Conservation (phyloP, 148 eudicot species). For the Vaccinium darrowii region DNA sequence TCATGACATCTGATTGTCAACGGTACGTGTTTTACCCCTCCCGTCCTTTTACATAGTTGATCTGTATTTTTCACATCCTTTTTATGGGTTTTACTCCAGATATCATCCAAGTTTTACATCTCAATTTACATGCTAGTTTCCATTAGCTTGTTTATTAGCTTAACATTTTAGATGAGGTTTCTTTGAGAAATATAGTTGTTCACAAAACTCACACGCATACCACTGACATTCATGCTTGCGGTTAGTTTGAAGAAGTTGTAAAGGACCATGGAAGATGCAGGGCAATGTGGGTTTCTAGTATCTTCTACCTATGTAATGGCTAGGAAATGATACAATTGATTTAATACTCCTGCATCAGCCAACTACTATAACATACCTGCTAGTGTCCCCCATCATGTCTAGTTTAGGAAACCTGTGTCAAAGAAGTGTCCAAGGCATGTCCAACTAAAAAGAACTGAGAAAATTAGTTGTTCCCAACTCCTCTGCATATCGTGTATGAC, state of each 20-base stretch:
- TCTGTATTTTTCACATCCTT: conserved; percentile 10
- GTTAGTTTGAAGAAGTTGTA: neutral
- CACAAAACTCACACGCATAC: neutral
- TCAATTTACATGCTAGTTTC: neutral
- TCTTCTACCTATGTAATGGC: neutral
- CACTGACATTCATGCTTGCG: neutral
- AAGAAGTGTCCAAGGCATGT: neutral
- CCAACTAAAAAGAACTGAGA: neutral
- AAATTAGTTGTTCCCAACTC: neutral
- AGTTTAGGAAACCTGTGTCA: neutral
- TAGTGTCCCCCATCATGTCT: neutral
- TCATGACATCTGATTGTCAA: conserved; percentile 33
- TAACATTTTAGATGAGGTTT: neutral
- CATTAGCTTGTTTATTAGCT: neutral
- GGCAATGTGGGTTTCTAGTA: neutral
- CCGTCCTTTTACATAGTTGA: neutral
- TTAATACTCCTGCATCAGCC: neutral
- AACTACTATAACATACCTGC: neutral
- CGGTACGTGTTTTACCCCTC: neutral
- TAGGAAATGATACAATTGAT: neutral
- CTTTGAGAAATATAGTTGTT: neutral
- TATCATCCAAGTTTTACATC: neutral
- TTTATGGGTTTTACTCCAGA: neutral
- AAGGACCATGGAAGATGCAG: neutral
- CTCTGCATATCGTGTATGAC: neutral